phyloP scores from a whole-genome alignment of 2,329 filamentous ascomycete genomes.

The Mollisiaceae sp. region DNA sequence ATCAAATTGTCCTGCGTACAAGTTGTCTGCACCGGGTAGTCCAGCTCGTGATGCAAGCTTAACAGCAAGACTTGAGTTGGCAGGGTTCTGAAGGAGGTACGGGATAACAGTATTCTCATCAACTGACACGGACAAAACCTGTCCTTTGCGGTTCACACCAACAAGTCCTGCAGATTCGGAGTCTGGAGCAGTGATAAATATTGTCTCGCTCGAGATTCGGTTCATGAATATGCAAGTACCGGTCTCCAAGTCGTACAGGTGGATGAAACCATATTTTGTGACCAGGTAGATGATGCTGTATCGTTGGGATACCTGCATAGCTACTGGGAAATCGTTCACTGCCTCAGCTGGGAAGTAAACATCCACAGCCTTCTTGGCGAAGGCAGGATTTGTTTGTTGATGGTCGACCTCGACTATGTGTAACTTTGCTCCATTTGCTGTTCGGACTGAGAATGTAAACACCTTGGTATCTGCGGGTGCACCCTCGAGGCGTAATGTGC shows the following conservation, averaged over 20 bases:
- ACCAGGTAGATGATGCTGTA: conserved; percentile 97
- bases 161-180: conserved; percentile 83
- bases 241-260: conserved; percentile 96
- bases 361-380: conserved; percentile 95
- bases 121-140: conserved; percentile 91
- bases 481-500: conserved; percentile 85
- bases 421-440: conserved; percentile 87
- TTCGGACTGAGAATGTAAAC: conserved; percentile 95
- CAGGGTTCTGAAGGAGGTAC: conserved; percentile 95
- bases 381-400: conserved; percentile 83
- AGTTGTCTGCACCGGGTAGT: conserved; percentile 89
- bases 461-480: conserved; percentile 91
- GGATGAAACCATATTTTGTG: conserved; percentile 98
- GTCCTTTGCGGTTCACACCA: conserved; percentile 96
- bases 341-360: conserved; percentile 98
- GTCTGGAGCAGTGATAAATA: conserved; percentile 92
- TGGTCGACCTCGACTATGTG: conserved; percentile 99
- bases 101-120: conserved; percentile 91
- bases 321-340: conserved; percentile 95
- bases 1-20: conserved; percentile 93
- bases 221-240: conserved; percentile 99
- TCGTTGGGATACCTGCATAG: conserved; percentile 95
- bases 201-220: conserved; percentile 98
- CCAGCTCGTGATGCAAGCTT: conserved; percentile 95
- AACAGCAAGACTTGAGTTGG: conserved; percentile 90